Conservation (phyloP, 2,329 filamentous ascomycete genomes). For the Nothophaeocryptopus gaeumannii region DNA sequence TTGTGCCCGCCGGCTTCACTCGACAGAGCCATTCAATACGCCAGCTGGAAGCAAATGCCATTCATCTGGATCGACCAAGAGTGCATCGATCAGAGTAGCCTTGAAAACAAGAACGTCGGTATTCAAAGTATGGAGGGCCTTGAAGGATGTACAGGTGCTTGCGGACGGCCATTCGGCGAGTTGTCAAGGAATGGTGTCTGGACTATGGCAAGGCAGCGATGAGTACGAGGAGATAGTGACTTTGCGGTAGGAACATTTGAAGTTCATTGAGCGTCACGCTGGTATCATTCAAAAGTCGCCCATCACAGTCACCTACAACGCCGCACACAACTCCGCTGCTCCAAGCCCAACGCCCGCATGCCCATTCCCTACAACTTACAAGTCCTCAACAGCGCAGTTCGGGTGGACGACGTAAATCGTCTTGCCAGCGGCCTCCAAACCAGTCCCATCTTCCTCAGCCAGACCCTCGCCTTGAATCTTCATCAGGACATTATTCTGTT, state of each 20-base stretch:
- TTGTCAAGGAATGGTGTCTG: too few species aligned
- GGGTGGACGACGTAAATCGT: slow-evolving; percentile 88
- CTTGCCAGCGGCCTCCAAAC: slow-evolving; percentile 47
- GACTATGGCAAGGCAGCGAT: too few species aligned
- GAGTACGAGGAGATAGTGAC: too few species aligned
- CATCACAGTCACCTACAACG: too few species aligned
- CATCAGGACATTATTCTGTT: slow-evolving; percentile 59
- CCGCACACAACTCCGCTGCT: too few species aligned
- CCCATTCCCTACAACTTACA: slow-evolving; percentile 9
- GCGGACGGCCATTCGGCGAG: neutral
- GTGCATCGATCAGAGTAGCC: slow-evolving; percentile 15
- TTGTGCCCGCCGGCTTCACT: slow-evolving; percentile 5
- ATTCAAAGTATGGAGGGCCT: slow-evolving; percentile 18
- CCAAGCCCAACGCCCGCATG: too few species aligned
- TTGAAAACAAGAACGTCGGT: slow-evolving; percentile 8
- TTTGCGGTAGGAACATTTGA: too few species aligned
- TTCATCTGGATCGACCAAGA: slow-evolving; percentile 21
- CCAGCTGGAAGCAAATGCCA: slow-evolving; percentile 1
- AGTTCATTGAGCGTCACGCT: too few species aligned
- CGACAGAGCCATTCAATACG: slow-evolving; percentile 9
- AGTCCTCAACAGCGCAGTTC: slow-evolving; percentile 77
- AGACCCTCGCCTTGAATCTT: slow-evolving; percentile 77
- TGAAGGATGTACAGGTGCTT: too few species aligned
- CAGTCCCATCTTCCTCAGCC: slow-evolving; percentile 69
- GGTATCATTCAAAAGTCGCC: too few species aligned